These are phyloP conservation scores for Ochetophila trinervis DNA, from an alignment of 306 rosid genomes.

Conservation along the genomic window DNA sequence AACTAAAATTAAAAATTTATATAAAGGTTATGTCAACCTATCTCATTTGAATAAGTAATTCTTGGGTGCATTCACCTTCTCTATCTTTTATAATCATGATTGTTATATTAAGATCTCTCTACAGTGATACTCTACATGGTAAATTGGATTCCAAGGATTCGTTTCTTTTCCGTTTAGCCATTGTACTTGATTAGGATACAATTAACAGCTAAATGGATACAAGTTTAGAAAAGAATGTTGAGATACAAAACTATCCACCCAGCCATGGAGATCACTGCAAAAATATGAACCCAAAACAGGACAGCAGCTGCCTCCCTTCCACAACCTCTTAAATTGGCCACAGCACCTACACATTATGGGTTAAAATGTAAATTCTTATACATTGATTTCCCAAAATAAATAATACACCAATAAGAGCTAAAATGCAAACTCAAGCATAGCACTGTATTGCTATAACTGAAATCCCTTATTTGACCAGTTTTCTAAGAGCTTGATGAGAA, in stretches of 20 bases:
- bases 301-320: slow-evolving; percentile 93
- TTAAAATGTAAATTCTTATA: not conserved
- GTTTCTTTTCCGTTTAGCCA: slow-evolving; percentile 12
- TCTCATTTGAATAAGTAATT: slow-evolving; percentile 1
- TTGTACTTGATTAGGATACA: slow-evolving; percentile 3
- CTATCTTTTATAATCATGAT: no score
- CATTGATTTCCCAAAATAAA: no score
- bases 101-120: no score
- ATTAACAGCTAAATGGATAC: slow-evolving; percentile 7
- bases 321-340: slow-evolving; percentile 95
- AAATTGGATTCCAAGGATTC: not conserved
- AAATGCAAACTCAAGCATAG: no score
- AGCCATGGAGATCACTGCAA: slow-evolving; percentile 90
- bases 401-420: no score
- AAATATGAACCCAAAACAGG: slow-evolving; percentile 94
- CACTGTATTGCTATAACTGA: no score
- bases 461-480: no score
- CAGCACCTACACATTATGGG: slow-evolving; percentile 58
- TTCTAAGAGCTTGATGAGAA: no score
- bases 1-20: no score
- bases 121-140: no score
- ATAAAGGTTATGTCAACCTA: not conserved
- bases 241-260: slow-evolving; percentile 77
- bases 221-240: slow-evolving; percentile 63
- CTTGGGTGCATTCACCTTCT: not conserved